Conservation (phyloP, 2,329 filamentous ascomycete species). For the Helotiales sp. region DNA sequence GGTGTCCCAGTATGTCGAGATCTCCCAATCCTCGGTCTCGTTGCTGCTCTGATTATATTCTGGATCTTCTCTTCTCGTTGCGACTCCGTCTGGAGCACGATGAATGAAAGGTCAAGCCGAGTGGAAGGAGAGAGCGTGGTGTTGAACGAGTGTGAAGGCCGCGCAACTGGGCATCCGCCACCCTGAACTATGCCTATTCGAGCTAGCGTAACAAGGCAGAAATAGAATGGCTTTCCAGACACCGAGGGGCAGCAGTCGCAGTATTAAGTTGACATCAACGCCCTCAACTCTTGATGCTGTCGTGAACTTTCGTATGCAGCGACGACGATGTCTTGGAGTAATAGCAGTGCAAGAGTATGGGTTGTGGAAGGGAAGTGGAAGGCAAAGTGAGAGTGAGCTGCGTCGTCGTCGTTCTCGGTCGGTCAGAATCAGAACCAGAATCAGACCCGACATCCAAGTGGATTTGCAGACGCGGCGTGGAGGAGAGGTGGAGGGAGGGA, state of each 20-base stretch:
- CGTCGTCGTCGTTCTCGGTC: background rate
- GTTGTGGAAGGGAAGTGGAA: background rate
- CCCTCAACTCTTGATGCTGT: background rate
- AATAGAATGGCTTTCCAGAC: no score
- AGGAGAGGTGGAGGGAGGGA: no score
- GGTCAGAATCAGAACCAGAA: no score
- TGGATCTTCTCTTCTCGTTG: constrained; percentile 11
- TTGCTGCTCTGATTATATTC: constrained; percentile 14
- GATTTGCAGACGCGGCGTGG: no score
- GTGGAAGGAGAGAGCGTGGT: constrained; percentile 1
- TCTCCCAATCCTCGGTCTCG: constrained; percentile 17
- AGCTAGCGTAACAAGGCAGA: no score
- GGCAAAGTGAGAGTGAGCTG: background rate
- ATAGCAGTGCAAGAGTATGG: background rate
- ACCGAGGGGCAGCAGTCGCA: background rate
- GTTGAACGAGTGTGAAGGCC: constrained; percentile 16
- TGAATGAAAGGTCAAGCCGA: constrained; percentile 5
- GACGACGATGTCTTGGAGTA: background rate
- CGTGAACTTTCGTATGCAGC: background rate
- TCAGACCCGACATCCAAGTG: no score
- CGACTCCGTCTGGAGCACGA: constrained; percentile 12
- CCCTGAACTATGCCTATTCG: no score
- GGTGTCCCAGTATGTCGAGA: constrained; percentile 19
- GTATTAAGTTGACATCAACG: background rate
- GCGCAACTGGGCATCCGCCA: constrained; percentile 9